Conservation (phyloP, 305 asterid genomes). For the Plantago coronopus region DNA sequence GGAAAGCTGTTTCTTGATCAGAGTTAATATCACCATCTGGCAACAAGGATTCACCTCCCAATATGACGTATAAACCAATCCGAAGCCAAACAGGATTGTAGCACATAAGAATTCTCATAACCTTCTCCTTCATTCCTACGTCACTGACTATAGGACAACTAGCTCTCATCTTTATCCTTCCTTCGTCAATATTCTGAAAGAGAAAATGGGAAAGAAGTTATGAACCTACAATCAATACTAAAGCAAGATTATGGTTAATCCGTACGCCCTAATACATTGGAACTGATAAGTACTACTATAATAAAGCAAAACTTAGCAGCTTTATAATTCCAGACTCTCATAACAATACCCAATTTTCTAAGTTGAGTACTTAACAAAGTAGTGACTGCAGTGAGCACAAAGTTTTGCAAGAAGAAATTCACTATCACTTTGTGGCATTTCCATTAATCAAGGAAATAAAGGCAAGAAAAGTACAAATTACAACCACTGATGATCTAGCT, state of each 20-base stretch:
- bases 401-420: neutral
- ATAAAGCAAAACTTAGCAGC: neutral
- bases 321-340: neutral
- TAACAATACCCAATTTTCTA: neutral
- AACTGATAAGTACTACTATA: too few species aligned
- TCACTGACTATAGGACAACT: conserved; percentile 94
- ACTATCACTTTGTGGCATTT: neutral
- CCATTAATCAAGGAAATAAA: too few species aligned
- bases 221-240: neutral
- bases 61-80: conserved; percentile 69
- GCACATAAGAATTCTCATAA: conserved; percentile 68
- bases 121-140: conserved; percentile 89
- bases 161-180: conserved; percentile 77
- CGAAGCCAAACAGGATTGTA: conserved; percentile 89
- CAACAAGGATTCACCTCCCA: conserved; percentile 87
- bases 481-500: too few species aligned
- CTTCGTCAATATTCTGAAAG: conserved; percentile 84
- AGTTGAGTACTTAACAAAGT: neutral
- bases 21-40: conserved; percentile 58
- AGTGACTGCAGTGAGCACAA: neutral
- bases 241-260: too few species aligned
- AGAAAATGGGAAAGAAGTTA: conserved; percentile 6
- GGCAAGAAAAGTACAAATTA: too few species aligned
- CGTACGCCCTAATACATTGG: too few species aligned
- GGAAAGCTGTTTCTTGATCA: conserved; percentile 76